Conservation (phyloP, 2,329 filamentous ascomycete species). For the Xylaria sp. region DNA sequence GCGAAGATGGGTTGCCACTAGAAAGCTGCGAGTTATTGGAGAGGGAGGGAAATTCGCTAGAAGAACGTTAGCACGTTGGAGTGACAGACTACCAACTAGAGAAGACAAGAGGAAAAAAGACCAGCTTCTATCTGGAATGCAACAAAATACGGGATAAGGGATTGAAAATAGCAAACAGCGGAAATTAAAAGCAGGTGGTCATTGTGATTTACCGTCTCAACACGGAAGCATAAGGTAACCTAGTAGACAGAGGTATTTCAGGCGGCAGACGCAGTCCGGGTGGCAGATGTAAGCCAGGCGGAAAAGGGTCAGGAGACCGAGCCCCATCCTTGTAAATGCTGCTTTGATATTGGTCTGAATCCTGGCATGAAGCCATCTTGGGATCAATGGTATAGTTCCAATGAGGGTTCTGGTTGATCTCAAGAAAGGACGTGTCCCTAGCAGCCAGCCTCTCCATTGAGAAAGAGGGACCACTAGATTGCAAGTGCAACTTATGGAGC, state of each 20-base stretch:
- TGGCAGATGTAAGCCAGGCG: constrained; percentile 33
- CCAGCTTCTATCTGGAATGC: neutral
- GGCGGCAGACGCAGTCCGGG: constrained; percentile 1
- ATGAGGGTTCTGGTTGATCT: neutral
- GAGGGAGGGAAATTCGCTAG: constrained; percentile 72
- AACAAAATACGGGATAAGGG: neutral
- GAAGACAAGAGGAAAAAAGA: neutral
- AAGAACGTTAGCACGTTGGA: constrained; percentile 42
- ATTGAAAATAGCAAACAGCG: neutral
- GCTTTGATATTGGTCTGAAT: constrained; percentile 1
- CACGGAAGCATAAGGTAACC: constrained; percentile 41
- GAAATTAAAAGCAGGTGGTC: constrained; percentile 2
- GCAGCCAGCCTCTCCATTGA: constrained; percentile 15
- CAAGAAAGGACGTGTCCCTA: neutral
- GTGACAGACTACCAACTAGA: neutral
- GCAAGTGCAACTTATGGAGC: constrained; percentile 36
- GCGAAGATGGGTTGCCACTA: constrained; percentile 59
- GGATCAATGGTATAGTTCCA: constrained; percentile 2
- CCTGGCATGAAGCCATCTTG: neutral
- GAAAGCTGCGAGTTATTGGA: constrained; percentile 68
- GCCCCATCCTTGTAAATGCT: neutral
- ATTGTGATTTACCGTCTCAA: constrained; percentile 45
- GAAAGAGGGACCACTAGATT: constrained; percentile 34
- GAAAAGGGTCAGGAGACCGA: constrained; percentile 9
- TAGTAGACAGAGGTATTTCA: constrained; percentile 34